Evolutionary conservation across 306 rosid species (phyloP).

Genomic region (Bauhinia variegata): DNA sequence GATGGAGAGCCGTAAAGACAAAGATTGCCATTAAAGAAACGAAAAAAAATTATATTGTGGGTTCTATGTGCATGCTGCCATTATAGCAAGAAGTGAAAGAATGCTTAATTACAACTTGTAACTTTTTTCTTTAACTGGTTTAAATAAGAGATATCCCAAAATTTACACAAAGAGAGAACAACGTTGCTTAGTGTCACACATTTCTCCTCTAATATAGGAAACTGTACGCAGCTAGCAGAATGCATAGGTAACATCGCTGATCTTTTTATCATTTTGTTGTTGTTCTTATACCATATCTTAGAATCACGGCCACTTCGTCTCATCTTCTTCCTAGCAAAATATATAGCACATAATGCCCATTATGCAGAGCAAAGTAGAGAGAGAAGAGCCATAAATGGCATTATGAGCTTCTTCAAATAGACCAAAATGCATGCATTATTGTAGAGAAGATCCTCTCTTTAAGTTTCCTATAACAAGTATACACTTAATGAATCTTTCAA

Average conservation of each 20-base stretch:
- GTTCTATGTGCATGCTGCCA: no score
- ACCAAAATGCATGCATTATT: no score
- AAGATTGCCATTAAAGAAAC: no score
- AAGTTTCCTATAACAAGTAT: background rate
- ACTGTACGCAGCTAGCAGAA: conserved; percentile 1
- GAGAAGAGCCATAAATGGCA: background rate
- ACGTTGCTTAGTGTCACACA: background rate
- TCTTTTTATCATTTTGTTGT: background rate
- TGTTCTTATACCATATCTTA: background rate
- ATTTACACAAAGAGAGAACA: background rate
- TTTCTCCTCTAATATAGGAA: background rate
- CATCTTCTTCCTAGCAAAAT: no score
- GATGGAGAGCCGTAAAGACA: no score
- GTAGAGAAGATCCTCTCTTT: no score
- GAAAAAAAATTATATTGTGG: no score
- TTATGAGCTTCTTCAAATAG: background rate
- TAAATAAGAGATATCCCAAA: background rate
- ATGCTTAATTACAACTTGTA: no score
- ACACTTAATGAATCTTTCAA: background rate
- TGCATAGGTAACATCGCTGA: conserved; percentile 3
- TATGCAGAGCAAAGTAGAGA: background rate
- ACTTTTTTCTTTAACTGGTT: no score
- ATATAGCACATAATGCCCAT: background rate
- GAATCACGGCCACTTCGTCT: background rate
- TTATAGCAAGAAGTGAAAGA: no score